phyloP scores from a whole-genome alignment of 108 stramenopile species.

The Cylindrotheca closterium region DNA sequence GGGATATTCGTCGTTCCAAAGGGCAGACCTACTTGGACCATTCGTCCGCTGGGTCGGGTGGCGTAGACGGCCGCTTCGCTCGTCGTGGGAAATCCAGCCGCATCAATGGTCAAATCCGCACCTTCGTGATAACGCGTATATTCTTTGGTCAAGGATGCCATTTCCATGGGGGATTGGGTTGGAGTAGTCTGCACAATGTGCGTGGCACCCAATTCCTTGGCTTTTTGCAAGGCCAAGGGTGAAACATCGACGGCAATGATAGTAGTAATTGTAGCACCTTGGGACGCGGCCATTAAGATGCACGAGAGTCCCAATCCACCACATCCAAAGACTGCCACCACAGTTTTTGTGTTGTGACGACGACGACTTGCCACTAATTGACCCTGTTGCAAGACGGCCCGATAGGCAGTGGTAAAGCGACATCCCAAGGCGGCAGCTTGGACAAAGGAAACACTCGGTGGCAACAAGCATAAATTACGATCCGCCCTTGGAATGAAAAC shows the following conservation, averaged over 20 bases:
- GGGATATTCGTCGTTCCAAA: conserved; percentile 55
- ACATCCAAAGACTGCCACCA: conserved; percentile 62
- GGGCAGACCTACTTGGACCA: conserved; percentile 82
- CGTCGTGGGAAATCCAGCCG: conserved; percentile 65
- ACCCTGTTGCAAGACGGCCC: conserved; percentile 76
- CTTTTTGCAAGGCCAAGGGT: conserved; percentile 52
- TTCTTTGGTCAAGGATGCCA: conserved; percentile 25
- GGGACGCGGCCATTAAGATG: conserved; percentile 63
- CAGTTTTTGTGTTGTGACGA: background rate
- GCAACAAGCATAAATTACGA: conserved; percentile 55
- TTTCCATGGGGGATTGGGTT: conserved; percentile 6
- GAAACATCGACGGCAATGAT: conserved; percentile 79
- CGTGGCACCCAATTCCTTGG: conserved; percentile 61
- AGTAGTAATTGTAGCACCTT: conserved; percentile 2
- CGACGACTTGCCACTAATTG: conserved; percentile 9
- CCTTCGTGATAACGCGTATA: conserved; percentile 48
- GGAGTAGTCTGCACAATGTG: conserved; percentile 23
- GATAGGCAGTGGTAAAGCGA: conserved; percentile 80
- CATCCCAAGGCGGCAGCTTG: conserved; percentile 84
- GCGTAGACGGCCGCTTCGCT: conserved; percentile 67
- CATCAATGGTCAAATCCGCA: conserved; percentile 69
- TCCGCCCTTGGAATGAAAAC: conserved; percentile 62
- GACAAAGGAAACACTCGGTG: conserved; percentile 57
- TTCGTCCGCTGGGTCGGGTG: conserved; percentile 51
- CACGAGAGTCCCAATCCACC: conserved; percentile 80